Evolutionary conservation across 2,329 filamentous ascomycete genomes (phyloP).

Genomic region (Fusarium bactridioides): DNA sequence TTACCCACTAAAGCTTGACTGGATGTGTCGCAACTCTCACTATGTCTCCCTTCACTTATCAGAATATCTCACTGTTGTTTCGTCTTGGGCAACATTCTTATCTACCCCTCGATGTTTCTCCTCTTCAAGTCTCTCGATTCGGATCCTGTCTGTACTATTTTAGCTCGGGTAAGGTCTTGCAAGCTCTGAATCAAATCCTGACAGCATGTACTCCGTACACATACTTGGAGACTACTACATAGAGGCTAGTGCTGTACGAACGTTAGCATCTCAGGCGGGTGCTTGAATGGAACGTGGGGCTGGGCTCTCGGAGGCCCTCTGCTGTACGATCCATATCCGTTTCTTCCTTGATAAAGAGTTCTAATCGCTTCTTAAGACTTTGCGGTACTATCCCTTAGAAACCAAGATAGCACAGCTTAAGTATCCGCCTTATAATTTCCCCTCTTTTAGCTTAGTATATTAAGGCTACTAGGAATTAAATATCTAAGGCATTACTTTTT

Average conservation of each 20-base stretch:
- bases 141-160: neutral
- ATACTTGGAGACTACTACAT: neutral
- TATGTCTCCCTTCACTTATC: neutral
- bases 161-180: neutral
- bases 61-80: neutral
- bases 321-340: neutral
- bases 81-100: neutral
- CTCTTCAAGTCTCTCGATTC: neutral
- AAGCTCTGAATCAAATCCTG: neutral
- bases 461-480: too few relatives aligned
- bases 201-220: neutral
- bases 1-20: conserved; percentile 9
- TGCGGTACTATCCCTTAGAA: neutral
- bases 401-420: too few relatives aligned
- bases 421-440: too few relatives aligned
- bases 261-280: neutral
- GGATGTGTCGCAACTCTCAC: neutral
- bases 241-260: neutral
- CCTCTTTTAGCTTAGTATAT: too few relatives aligned
- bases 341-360: neutral
- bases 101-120: neutral
- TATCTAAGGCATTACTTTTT: too few relatives aligned
- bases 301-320: neutral
- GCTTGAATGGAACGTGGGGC: conserved; percentile 21
- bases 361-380: neutral